Evolutionary conservation across 2,329 filamentous ascomycete species (phyloP).

Genomic region (Allantophomopsis cytisporea): DNA sequence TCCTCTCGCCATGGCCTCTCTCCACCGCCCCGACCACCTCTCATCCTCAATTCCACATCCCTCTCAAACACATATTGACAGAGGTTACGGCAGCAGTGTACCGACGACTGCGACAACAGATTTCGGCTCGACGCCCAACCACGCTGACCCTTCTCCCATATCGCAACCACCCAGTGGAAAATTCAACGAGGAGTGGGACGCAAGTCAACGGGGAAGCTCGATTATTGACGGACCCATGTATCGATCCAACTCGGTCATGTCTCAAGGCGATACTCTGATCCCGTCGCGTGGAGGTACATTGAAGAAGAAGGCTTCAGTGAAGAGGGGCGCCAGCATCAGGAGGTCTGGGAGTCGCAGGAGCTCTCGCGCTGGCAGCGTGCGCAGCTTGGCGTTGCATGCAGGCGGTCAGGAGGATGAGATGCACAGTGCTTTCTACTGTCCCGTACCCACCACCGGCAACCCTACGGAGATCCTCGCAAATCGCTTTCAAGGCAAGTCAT

Average conservation of each 20-base stretch:
- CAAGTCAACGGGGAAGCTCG: conserved; percentile 51
- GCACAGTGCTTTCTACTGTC: conserved; percentile 79
- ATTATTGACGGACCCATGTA: conserved; percentile 42
- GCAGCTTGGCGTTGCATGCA: conserved; percentile 63
- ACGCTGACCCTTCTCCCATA: conserved; percentile 8
- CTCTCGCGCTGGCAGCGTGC: conserved; percentile 74
- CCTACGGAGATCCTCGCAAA: conserved; percentile 81
- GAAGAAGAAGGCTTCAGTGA: conserved; percentile 77
- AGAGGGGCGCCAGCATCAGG: conserved; percentile 59
- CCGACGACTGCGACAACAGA: conserved; percentile 7
- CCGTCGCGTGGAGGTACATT: conserved; percentile 54
- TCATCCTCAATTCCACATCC: conserved; percentile 10
- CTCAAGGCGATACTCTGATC: conserved; percentile 20
- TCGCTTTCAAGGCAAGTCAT: conserved; percentile 64
- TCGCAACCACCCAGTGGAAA: conserved; percentile 25
- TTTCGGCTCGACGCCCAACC: conserved; percentile 12
- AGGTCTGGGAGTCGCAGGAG: conserved; percentile 72
- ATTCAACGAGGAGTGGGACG: conserved; percentile 62
- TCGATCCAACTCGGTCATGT: conserved; percentile 42
- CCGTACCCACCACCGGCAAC: conserved; percentile 74
- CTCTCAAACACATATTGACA: conserved; percentile 8
- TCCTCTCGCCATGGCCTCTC: background rate
- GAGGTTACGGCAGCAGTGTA: conserved; percentile 1
- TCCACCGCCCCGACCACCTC: background rate
- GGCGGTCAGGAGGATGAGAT: conserved; percentile 48